These are phyloP conservation scores for Taphrina flavorubra DNA, from an alignment of 1,139 yeast genomes.

Conservation along the genomic window DNA sequence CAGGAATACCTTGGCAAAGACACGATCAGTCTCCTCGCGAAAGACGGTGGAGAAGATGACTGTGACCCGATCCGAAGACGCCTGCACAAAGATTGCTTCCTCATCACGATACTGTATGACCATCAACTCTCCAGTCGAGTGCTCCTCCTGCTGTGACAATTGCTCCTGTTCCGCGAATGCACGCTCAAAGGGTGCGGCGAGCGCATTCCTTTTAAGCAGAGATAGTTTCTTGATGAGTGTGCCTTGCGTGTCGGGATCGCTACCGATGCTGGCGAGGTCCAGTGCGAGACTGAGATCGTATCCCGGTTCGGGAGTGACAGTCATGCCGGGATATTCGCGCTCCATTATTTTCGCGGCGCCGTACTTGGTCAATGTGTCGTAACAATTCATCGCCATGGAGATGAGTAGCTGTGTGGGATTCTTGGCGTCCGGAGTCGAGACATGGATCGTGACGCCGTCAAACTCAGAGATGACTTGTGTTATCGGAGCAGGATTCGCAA, in stretches of 20 bases:
- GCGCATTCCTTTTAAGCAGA: constrained; percentile 77
- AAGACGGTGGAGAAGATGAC: constrained; percentile 92
- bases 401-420: constrained; percentile 60
- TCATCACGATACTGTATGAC: constrained; percentile 88
- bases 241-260: constrained; percentile 27
- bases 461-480: constrained; percentile 93
- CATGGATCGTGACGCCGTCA: constrained; percentile 91
- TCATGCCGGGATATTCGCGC: constrained; percentile 56
- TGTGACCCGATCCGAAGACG: constrained; percentile 94
- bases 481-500: constrained; percentile 59
- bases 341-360: constrained; percentile 59
- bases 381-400: constrained; percentile 76
- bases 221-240: constrained; percentile 58
- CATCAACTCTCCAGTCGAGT: constrained; percentile 66
- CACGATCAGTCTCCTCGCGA: constrained; percentile 95
- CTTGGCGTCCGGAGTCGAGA: constrained; percentile 79
- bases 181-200: constrained; percentile 90
- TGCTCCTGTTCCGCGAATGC: constrained; percentile 65
- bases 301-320: constrained; percentile 57
- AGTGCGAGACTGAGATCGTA: constrained; percentile 80
- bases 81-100: constrained; percentile 87
- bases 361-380: constrained; percentile 70
- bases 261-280: constrained; percentile 57
- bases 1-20: constrained; percentile 90
- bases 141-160: constrained; percentile 50